Evolutionary conservation across 2,329 filamentous ascomycete genomes (phyloP).

Genomic region (Xylariaceae sp.): DNA sequence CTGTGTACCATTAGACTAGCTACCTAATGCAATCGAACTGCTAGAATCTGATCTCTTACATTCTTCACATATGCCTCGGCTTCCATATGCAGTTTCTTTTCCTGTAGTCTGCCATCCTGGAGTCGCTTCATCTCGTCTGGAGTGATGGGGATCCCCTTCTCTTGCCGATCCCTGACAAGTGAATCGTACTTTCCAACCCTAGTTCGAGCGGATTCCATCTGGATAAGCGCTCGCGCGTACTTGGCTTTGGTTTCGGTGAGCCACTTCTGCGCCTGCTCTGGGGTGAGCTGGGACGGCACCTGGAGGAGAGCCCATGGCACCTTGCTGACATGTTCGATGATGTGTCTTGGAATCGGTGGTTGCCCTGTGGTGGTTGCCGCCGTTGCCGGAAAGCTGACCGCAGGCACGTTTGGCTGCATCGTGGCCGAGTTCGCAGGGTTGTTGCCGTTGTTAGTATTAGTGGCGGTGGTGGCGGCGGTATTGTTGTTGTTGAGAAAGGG

Average conservation of each 20-base stretch:
- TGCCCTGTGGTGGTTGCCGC: background rate
- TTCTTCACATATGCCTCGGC: slow-evolving; percentile 25
- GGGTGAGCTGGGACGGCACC: slow-evolving; percentile 14
- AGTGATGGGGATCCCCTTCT: slow-evolving; percentile 22
- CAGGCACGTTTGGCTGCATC: slow-evolving; percentile 7
- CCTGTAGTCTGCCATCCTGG: slow-evolving; percentile 18
- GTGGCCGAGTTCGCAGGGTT: slow-evolving; percentile 2
- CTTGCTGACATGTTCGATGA: slow-evolving; percentile 28
- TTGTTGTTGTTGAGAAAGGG: slow-evolving; percentile 2
- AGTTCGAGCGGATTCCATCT: slow-evolving; percentile 29
- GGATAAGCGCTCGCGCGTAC: slow-evolving; percentile 25
- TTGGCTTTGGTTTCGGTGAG: slow-evolving; percentile 22
- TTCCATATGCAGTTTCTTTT: slow-evolving; percentile 25
- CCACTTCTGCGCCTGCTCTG: slow-evolving; percentile 25
- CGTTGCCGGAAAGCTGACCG: background rate
- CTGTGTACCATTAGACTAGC: slow-evolving; percentile 15
- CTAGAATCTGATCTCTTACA: slow-evolving; percentile 24
- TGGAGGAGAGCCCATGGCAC: slow-evolving; percentile 26
- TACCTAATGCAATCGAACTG: background rate
- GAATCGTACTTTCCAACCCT: slow-evolving; percentile 21
- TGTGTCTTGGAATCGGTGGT: slow-evolving; percentile 19
- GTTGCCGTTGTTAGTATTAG: no score
- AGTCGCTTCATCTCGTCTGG: slow-evolving; percentile 27
- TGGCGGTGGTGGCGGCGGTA: no score
- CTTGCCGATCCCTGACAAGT: slow-evolving; percentile 27